phyloP scores from a whole-genome alignment of 2,329 filamentous ascomycete species.

The Leptographium wingfieldii region DNA sequence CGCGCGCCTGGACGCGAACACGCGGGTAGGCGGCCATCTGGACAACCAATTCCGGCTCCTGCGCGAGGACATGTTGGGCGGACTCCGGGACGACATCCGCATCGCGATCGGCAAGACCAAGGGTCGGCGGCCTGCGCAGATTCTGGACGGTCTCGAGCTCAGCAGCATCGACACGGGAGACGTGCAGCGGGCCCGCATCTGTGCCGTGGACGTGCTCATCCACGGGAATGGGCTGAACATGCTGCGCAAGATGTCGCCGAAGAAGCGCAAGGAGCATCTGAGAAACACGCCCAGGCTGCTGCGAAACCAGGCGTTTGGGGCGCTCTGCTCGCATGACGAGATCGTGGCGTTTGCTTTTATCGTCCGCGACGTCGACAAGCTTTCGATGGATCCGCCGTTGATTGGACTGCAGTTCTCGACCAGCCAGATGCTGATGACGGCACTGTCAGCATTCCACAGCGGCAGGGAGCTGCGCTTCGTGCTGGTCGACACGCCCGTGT shows the following conservation, averaged over 20 bases:
- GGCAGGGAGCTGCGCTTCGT: slow-evolving; percentile 31
- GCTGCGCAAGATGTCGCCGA: too few species aligned
- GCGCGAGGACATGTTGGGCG: slow-evolving; percentile 56
- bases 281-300: slow-evolving; percentile 33
- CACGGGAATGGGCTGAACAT: background rate
- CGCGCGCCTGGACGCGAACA: slow-evolving; percentile 19
- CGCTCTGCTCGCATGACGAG: slow-evolving; percentile 35
- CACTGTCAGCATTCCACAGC: slow-evolving; percentile 29
- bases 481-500: slow-evolving; percentile 51
- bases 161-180: background rate
- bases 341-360: slow-evolving; percentile 50
- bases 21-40: slow-evolving; percentile 37
- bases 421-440: slow-evolving; percentile 28
- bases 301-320: slow-evolving; percentile 49
- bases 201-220: background rate
- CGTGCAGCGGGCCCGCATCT: background rate
- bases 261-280: slow-evolving; percentile 24
- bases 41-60: slow-evolving; percentile 63
- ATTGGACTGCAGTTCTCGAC: slow-evolving; percentile 40
- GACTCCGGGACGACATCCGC: slow-evolving; percentile 49
- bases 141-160: background rate
- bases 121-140: background rate
- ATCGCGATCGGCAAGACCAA: slow-evolving; percentile 19
- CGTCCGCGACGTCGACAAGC: slow-evolving; percentile 33
- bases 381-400: slow-evolving; percentile 29